These are phyloP conservation scores for Jatropha podagrica DNA, from an alignment of 441 rosid genomes.

Conservation along the genomic window DNA sequence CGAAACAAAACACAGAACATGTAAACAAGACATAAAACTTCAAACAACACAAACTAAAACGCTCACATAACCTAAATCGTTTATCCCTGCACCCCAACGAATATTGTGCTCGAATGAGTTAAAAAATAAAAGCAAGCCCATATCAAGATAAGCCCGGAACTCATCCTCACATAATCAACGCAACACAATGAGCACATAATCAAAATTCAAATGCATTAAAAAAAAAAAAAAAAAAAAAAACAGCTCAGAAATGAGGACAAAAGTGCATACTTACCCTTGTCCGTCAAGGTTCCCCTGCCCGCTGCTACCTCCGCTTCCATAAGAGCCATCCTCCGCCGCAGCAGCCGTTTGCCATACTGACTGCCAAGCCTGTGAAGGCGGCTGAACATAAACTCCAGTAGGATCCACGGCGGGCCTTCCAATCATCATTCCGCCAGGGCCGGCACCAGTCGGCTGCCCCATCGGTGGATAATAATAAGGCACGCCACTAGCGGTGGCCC, in stretches of 20 bases:
- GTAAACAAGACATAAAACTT: neutral
- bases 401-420: constrained; percentile 90
- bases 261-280: constrained; percentile 46
- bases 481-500: constrained; percentile 79
- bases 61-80: neutral
- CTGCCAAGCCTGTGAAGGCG: constrained; percentile 98
- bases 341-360: constrained; percentile 81
- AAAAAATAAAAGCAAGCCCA: constrained; percentile 8
- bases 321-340: constrained; percentile 67
- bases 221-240: neutral
- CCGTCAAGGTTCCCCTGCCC: constrained; percentile 72
- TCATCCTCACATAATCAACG: neutral
- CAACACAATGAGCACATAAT: neutral
- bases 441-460: constrained; percentile 63
- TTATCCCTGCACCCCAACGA: neutral
- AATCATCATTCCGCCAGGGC: constrained; percentile 89
- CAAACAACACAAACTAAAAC: neutral
- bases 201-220: constrained; percentile 3
- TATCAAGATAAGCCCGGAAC: constrained; percentile 1
- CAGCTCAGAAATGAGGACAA: neutral
- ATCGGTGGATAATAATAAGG: constrained; percentile 91
- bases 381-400: constrained; percentile 74
- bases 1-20: neutral
- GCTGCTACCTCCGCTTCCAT: constrained; percentile 61
- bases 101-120: neutral